These are phyloP conservation scores for Penicillium paradoxum DNA, from an alignment of 495 filamentous ascomycete genomes.

Conservation along the genomic window DNA sequence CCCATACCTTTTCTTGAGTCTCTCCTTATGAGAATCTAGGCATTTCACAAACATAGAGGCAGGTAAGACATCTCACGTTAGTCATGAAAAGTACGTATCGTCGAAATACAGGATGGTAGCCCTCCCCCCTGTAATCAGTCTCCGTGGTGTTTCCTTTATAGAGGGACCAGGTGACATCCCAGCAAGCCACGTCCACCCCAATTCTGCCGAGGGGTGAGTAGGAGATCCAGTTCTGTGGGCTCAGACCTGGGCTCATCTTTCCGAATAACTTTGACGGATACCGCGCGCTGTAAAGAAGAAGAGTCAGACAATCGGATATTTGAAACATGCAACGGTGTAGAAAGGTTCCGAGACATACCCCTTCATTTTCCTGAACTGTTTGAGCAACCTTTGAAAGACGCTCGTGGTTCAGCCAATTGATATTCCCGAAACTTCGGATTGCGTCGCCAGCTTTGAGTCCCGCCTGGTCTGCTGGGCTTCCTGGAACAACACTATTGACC, in stretches of 20 bases:
- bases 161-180: constrained; percentile 82
- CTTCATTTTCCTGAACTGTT: constrained; percentile 80
- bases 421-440: constrained; percentile 77
- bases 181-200: constrained; percentile 89
- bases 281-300: constrained; percentile 44
- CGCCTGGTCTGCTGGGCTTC: constrained; percentile 78
- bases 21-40: not conserved
- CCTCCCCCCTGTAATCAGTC: not conserved
- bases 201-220: constrained; percentile 64
- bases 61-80: constrained; percentile 7
- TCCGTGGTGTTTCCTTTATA: constrained; percentile 31
- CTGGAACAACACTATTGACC: constrained; percentile 74
- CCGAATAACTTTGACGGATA: constrained; percentile 66
- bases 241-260: constrained; percentile 34
- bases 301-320: constrained; percentile 7
- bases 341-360: constrained; percentile 61
- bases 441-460: constrained; percentile 80
- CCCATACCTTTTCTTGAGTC: not conserved
- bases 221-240: constrained; percentile 57
- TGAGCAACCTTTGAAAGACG: constrained; percentile 78
- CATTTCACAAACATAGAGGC: not conserved
- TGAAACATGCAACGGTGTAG: too few species aligned
- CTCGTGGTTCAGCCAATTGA: constrained; percentile 79
- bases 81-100: constrained; percentile 8
- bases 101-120: constrained; percentile 1